Evolutionary conservation across 352 stramenopile species (phyloP), one percentile per base, ranked within the genome.

Genomic region (Pythium inflatum): DNA sequence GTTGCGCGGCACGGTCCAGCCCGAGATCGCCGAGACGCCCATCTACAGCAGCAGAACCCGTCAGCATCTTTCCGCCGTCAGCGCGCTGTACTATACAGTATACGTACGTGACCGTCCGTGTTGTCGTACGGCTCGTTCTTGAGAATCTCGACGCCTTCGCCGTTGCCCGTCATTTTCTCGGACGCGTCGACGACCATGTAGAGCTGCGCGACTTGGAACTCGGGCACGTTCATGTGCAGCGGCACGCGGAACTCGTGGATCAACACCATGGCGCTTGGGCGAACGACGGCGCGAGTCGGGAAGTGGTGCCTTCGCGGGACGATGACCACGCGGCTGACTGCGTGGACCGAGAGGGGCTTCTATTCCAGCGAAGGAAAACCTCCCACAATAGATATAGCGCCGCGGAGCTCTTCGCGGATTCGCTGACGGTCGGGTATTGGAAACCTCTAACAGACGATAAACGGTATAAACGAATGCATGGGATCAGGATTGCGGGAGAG

Each of bases 81-180:
- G 41, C 9, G 41, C 9, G 9, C 34, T 24, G 31, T 48, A 36
- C 11, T 55, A 8, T 33, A 24, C 38, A n/a, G n/a, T n/a, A n/a
- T 41, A 8, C 77, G 67, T 73, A 88, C 75, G 59, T 88, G 74
- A 28, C 88, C 88, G 62, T 95, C 80, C 59, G 78, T 85, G 74
- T 95, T 95, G 74, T 95, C 87, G 57, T 92, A 94, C 3, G 87
- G 82, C 61, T 94, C 87, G 57, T 95, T 95, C 71, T 93, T 90
- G 30, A 95, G 74, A 62, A 95, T 94, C 71, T 94, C 88, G 55
- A 95, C 88, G 60, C 87, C 87, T 63, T 95, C 88, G 43, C 88
- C 88, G 66, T 89, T 85, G 45, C 88, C 87, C 31, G 88, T 94
- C 45, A 93, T 76, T 74, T 94, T 88, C 68, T 95, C 88, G 57